A percentile compares a stretch with the other conserved stretches of the same genome.
These are phyloP conservation scores for Populus hybrid DNA, from an alignment of 441 rosid genomes.

Conservation along the genomic window DNA sequence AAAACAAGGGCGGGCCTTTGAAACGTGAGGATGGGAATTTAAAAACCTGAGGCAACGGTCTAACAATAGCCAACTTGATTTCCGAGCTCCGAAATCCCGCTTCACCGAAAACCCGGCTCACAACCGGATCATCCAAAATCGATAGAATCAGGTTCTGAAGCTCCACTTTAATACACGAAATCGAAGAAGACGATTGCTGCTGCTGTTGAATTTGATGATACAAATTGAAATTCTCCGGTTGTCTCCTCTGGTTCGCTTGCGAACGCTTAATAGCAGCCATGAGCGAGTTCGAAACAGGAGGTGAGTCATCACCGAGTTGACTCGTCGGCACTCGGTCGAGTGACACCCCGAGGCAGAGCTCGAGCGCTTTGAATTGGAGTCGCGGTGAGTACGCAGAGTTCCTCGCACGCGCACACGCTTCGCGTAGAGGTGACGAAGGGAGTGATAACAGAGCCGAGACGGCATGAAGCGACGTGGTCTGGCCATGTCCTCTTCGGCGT, in stretches of 20 bases:
- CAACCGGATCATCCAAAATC: constrained; percentile 86
- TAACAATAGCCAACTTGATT: constrained; percentile 66
- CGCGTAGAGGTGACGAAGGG: constrained; percentile 69
- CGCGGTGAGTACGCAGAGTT: constrained; percentile 50
- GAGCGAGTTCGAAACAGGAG: constrained; percentile 79
- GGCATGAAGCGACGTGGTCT: constrained; percentile 84
- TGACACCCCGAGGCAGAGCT: constrained; percentile 70
- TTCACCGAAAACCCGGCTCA: constrained; percentile 74
- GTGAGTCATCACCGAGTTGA: constrained; percentile 43
- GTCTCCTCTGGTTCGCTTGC: constrained; percentile 77
- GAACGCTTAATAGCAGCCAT: constrained; percentile 95
- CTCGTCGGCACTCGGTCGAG: constrained; percentile 69
- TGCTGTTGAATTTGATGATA: constrained; percentile 60
- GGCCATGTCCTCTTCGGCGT: constrained; percentile 65
- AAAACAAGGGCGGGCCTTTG: constrained; percentile 47
- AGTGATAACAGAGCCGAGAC: constrained; percentile 69
- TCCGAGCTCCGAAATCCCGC: constrained; percentile 83
- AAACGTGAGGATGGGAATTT: constrained; percentile 38
- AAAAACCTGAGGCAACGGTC: constrained; percentile 56
- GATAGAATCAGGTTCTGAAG: constrained; percentile 61
- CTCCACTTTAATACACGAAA: constrained; percentile 58
- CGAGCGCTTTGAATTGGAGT: constrained; percentile 74
- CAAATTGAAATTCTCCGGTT: constrained; percentile 75
- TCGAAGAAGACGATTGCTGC: constrained; percentile 50
- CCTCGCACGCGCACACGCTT: constrained; percentile 70